Base-by-base conservation (phyloP, 495 filamentous ascomycete species). In the Sordaria brevicollis region DNA sequence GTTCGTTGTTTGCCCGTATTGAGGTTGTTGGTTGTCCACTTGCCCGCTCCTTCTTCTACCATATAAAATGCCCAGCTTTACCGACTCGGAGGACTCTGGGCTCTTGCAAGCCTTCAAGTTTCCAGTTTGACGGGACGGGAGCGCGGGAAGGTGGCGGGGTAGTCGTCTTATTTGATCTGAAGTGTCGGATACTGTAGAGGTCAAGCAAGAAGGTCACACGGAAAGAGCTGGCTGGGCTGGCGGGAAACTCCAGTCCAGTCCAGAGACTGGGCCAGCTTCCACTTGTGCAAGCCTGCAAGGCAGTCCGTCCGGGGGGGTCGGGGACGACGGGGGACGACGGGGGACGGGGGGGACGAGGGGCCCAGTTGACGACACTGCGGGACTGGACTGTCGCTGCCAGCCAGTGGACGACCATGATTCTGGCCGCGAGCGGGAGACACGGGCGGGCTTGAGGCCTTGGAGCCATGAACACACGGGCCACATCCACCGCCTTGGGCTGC, bases 111-210 rank as follows among this genome's bases (percentile, higher is more conserved):
- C 49, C 49, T 57, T 57, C 25, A 57, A 57, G 25, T 57, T n/a
- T 57, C 49, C 49, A 57, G 49, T 57, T 57, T 57, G 49, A 57
- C 49, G 49, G 49, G 49, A 57, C 21, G 49, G 49, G 49, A 57
- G 10, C 6, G 41, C 35, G 66, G 65, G 43, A 71, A 68, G 43
- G 70, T 57, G 71, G 73, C 68, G 73, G 73, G 70, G 73, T 68
- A 65, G 71, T 25, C 35, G 49, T 43, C 69, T 33, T 74, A 73
- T 71, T 71, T 71, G 73, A 72, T 72, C 19, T 68, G 57, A 35
- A 67, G 65, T 57, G 72, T 72, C 68, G 43, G 68, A 68, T 43
- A n/a, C n/a, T n/a, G n/a, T n/a, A 68, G 34, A 68, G 67, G 31
- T 25, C 49, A n/a, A n/a, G n/a, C n/a, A n/a, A n/a, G 19, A 19